Base-by-base conservation (phyloP, 495 filamentous ascomycete genomes). In the Hyaloscypha bicolor region DNA sequence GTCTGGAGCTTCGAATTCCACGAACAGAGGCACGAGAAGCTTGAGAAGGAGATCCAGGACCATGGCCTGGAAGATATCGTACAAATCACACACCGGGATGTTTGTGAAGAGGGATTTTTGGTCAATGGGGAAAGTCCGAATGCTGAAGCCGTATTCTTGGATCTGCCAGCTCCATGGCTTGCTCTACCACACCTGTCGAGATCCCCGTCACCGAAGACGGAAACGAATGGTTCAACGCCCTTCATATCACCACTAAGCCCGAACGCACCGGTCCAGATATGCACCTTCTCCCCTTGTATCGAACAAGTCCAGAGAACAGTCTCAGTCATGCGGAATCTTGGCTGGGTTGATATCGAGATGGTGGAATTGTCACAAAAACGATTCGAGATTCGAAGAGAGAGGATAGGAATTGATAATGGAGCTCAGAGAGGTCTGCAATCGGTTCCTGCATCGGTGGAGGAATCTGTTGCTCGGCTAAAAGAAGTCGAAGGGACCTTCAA, bases 1-100 rank as follows among this genome's bases (percentile, higher is more conserved):
- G 92, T 99, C 21, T 95, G 87, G 82, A 97, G 94, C 75, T 99
- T 90, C 75, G 95, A 99, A 73, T 97, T 92, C 75, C 93, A 99
- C 78, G 84, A 87, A 37, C 88, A 91, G 60, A 86, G 95, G 22
- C 91, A 85, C 11, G 79, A 81, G 48, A 90, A 91, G 69, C 80
- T 99, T 72, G 80, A 81, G 62, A 75, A 89, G 55, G 96, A 99
- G 76, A 81, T 99, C 59, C 61, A 71, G 6, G 82, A 88, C 12
- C 95, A 99, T 76, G 87, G 88, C 2, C 80, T 99, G 5, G 83
- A 87, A 14, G 81, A 78, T 0, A 69, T 96, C 1, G 93, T 97
- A 2, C 79, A 90, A 12, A 82, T 97, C n/a, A 94, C 91, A 3
- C 90, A 97, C 75, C 88, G 94, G 55, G 93, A 99, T 72, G 96